Evolutionary conservation across 768 basidiomycete species (phyloP).

Genomic region (Candolleomyces efflorescens): DNA sequence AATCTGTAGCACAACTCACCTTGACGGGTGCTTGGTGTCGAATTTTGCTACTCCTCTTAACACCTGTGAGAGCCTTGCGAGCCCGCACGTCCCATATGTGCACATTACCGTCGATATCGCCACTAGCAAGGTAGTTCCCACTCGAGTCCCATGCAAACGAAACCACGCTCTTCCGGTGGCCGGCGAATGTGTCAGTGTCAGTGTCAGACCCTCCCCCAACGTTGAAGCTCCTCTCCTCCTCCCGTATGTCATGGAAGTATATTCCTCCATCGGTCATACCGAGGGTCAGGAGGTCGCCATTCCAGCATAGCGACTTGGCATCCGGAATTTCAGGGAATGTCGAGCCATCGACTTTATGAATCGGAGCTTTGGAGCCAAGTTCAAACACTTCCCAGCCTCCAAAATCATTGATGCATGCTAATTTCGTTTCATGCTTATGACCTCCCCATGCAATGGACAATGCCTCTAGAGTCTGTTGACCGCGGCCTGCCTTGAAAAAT

Average conservation of each 20-base stretch:
- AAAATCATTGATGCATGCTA: conserved; percentile 49
- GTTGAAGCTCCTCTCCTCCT: conserved; percentile 13
- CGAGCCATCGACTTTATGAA: background rate
- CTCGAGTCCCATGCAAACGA: conserved; percentile 75
- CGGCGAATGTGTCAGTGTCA: conserved; percentile 23
- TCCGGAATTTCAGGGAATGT: conserved; percentile 9
- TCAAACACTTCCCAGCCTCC: conserved; percentile 58
- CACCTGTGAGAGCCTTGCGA: conserved; percentile 53
- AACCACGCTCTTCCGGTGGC: conserved; percentile 41
- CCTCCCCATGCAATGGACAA: conserved; percentile 48
- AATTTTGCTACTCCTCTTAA: conserved; percentile 57
- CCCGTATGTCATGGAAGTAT: conserved; percentile 60
- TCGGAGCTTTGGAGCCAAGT: conserved; percentile 24
- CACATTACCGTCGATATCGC: conserved; percentile 83
- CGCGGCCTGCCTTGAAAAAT: conserved; percentile 25
- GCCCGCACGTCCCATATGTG: conserved; percentile 72
- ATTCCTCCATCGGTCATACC: conserved; percentile 63
- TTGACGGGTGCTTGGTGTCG: conserved; percentile 61
- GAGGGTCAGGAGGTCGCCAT: conserved; percentile 54
- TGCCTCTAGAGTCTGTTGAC: conserved; percentile 27
- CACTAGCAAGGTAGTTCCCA: conserved; percentile 75
- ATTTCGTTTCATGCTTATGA: conserved; percentile 31
- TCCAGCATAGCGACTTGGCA: conserved; percentile 45
- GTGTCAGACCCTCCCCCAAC: conserved; percentile 39
- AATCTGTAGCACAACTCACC: conserved; percentile 24